Conservation (phyloP, 441 rosid genomes). For the Omphalea diandra region DNA sequence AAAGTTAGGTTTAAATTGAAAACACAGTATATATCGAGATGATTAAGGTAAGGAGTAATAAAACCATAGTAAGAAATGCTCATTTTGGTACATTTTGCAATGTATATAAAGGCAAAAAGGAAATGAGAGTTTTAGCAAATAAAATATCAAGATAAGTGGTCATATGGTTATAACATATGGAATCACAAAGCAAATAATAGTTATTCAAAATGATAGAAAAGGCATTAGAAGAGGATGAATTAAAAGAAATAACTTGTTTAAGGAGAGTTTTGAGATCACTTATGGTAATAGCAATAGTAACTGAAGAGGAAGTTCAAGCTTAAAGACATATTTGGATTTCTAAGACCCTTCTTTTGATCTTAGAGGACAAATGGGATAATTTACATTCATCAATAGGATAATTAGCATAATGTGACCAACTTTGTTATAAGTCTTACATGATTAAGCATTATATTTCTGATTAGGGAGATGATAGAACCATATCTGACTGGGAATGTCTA, state of each 20-base stretch:
- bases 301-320: neutral
- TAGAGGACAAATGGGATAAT: neutral
- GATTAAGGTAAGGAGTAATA: neutral
- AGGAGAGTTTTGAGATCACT: neutral
- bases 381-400: neutral
- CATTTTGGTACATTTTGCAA: neutral
- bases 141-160: neutral
- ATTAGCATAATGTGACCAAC: neutral
- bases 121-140: neutral
- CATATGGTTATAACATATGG: neutral
- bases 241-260: neutral
- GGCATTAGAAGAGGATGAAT: neutral
- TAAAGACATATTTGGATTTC: neutral
- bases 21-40: neutral
- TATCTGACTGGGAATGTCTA: neutral
- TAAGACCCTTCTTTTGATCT: neutral
- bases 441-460: neutral
- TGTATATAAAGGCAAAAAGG: neutral
- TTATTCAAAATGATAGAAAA: neutral
- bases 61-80: neutral
- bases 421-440: neutral
- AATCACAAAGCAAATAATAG: no score
- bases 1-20: neutral
- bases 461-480: neutral
- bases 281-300: neutral